Percentiles rank a stretch among this genome's conserved stretches.
Conservation (phyloP, 495 filamentous ascomycete genomes). For the Penicillium nucicola region DNA sequence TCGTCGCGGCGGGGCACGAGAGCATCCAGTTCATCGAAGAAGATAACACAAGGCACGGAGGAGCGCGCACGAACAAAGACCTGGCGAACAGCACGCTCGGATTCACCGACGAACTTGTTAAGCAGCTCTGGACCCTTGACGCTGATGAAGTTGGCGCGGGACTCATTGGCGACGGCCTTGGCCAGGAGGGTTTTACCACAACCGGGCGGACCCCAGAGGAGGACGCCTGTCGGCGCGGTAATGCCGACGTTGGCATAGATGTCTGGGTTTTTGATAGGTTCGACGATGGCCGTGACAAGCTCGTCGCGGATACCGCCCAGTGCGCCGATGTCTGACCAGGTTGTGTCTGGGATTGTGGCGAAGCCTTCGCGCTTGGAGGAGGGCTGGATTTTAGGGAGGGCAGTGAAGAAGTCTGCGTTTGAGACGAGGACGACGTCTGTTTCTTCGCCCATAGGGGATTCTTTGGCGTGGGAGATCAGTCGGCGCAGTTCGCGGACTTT, state of each 20-base stretch:
- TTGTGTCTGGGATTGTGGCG: slow-evolving; percentile 94
- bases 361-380: slow-evolving; percentile 96
- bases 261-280: slow-evolving; percentile 84
- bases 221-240: slow-evolving; percentile 81
- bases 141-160: slow-evolving; percentile 94
- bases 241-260: slow-evolving; percentile 80
- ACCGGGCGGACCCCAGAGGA: slow-evolving; percentile 95
- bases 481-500: slow-evolving; percentile 50
- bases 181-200: slow-evolving; percentile 97
- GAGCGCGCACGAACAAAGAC: slow-evolving; percentile 87
- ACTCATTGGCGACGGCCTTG: slow-evolving; percentile 95
- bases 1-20: slow-evolving; percentile 83
- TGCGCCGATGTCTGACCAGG: slow-evolving; percentile 90
- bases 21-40: slow-evolving; percentile 97
- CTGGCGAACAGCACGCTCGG: slow-evolving; percentile 86
- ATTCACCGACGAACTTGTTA: slow-evolving; percentile 96
- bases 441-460: slow-evolving; percentile 45
- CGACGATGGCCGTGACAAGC: slow-evolving; percentile 82
- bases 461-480: slow-evolving; percentile 52
- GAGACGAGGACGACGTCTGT: slow-evolving; percentile 46
- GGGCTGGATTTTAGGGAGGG: slow-evolving; percentile 83
- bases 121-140: slow-evolving; percentile 93
- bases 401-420: slow-evolving; percentile 68
- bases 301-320: slow-evolving; percentile 75
- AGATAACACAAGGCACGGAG: slow-evolving; percentile 87